These are phyloP conservation scores for Pseudogymnoascus sp. DNA, from an alignment of 2,329 filamentous ascomycete genomes.

Conservation along the genomic window DNA sequence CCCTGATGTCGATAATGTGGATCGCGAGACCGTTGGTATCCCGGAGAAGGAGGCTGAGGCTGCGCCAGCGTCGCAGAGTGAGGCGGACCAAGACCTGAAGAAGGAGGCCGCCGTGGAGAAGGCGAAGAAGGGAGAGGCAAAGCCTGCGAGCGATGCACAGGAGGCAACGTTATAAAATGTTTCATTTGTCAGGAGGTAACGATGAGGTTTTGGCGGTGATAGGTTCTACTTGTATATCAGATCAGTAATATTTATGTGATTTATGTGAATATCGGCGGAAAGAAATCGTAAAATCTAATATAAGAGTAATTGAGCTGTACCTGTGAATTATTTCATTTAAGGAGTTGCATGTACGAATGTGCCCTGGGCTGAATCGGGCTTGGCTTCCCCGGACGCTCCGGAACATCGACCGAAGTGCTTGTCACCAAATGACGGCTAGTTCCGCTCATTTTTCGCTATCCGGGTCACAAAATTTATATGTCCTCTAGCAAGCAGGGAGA, in stretches of 20 bases:
- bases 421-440: constrained; percentile 8
- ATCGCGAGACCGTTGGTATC: constrained; percentile 47
- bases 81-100: constrained; percentile 45
- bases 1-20: constrained; percentile 45
- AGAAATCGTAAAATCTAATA: not conserved
- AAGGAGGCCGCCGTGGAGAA: constrained; percentile 51
- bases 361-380: not conserved
- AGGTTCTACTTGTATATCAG: constrained; percentile 7
- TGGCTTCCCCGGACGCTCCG: constrained; percentile 7
- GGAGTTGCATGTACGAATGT: not conserved
- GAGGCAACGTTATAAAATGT: constrained; percentile 38
- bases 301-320: not conserved
- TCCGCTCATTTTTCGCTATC: constrained; percentile 8
- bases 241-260: constrained; percentile 10
- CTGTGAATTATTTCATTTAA: not conserved
- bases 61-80: constrained; percentile 34
- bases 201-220: not conserved
- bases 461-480: constrained; percentile 11
- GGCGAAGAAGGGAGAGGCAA: constrained; percentile 42
- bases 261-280: not conserved
- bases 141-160: constrained; percentile 56
- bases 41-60: constrained; percentile 32
- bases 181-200: constrained; percentile 5
- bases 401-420: constrained; percentile 1
- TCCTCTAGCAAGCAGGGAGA: not conserved